phyloP scores from a whole-genome alignment of 345 rosid species.

The Citrus maxima region DNA sequence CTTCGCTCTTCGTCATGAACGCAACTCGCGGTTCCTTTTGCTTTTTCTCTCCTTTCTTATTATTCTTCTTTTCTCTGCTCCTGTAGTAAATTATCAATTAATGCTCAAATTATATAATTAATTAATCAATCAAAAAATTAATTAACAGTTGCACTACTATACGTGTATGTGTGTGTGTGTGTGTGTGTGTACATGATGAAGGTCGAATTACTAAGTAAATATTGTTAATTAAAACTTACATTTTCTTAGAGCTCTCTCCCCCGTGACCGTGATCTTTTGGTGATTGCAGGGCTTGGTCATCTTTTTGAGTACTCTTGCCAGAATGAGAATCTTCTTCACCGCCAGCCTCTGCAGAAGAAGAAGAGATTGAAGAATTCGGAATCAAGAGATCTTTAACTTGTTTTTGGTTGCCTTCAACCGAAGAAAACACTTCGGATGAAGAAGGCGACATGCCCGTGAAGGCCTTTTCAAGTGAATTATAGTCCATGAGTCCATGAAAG shows the following conservation, averaged over 20 bases:
- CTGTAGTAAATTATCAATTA: conserved; percentile 21
- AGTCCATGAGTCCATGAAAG: conserved; percentile 51
- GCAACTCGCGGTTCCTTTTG: conserved; percentile 71
- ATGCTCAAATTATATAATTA: too few species aligned
- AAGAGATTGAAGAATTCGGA: conserved; percentile 58
- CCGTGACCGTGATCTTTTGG: conserved; percentile 35
- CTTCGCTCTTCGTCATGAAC: conserved; percentile 81
- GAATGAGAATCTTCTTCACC: conserved; percentile 66
- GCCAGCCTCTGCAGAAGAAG: conserved; percentile 61
- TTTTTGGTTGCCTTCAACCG: conserved; percentile 30
- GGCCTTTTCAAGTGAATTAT: conserved; percentile 48
- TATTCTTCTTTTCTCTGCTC: conserved; percentile 36
- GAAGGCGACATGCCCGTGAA: conserved; percentile 47
- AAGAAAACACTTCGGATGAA: conserved; percentile 48
- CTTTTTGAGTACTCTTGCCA: conserved; percentile 35
- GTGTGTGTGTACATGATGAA: too few species aligned
- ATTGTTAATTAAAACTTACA: conserved; percentile 26
- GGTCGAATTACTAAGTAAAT: too few species aligned
- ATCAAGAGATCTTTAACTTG: conserved; percentile 16
- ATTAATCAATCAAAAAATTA: background rate
- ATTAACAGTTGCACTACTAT: background rate
- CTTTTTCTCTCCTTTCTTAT: conserved; percentile 48
- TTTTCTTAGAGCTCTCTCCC: conserved; percentile 50
- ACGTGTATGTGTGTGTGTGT: too few species aligned
- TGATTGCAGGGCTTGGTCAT: conserved; percentile 15